Conservation (phyloP, 306 rosid genomes). For the Cercis canadensis region DNA sequence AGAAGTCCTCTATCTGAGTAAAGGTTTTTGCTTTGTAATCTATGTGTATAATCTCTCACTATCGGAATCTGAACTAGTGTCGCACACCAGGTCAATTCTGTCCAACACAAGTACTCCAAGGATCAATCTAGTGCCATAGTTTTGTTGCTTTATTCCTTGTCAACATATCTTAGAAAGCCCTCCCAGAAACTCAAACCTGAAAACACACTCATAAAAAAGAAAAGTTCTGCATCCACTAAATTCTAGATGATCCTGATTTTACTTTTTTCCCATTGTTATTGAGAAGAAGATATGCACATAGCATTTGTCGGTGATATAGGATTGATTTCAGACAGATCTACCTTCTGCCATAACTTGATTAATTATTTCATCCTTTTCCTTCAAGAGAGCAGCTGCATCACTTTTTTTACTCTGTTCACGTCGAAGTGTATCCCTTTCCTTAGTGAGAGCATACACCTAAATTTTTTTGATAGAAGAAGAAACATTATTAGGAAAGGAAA, state of each 20-base stretch:
- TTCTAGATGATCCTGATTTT: slow-evolving; percentile 24
- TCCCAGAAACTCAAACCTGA: slow-evolving; percentile 22
- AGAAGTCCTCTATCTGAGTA: neutral
- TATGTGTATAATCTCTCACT: neutral
- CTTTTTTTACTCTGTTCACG: slow-evolving; percentile 95
- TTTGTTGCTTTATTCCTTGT: slow-evolving; percentile 27
- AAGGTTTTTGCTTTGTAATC: neutral
- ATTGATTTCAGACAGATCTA: slow-evolving; percentile 36
- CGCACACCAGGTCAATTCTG: slow-evolving; percentile 5
- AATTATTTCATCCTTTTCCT: slow-evolving; percentile 99
- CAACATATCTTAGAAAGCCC: slow-evolving; percentile 30
- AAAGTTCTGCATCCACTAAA: slow-evolving; percentile 4
- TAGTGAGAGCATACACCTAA: slow-evolving; percentile 93
- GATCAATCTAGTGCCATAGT: slow-evolving; percentile 7
- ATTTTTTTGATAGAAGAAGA: neutral
- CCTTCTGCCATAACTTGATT: slow-evolving; percentile 99
- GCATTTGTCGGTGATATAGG: neutral
- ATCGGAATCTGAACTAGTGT: slow-evolving; percentile 4
- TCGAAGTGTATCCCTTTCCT: slow-evolving; percentile 95
- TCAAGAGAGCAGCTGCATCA: slow-evolving; percentile 97
- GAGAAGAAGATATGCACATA: neutral
- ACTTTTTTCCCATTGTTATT: neutral
- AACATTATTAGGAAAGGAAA: no score
- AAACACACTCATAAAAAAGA: slow-evolving; percentile 11
- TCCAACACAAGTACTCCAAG: no score